Evolutionary conservation across 2,329 filamentous ascomycete genomes (phyloP).

Genomic region (Emmonsia crescens): DNA sequence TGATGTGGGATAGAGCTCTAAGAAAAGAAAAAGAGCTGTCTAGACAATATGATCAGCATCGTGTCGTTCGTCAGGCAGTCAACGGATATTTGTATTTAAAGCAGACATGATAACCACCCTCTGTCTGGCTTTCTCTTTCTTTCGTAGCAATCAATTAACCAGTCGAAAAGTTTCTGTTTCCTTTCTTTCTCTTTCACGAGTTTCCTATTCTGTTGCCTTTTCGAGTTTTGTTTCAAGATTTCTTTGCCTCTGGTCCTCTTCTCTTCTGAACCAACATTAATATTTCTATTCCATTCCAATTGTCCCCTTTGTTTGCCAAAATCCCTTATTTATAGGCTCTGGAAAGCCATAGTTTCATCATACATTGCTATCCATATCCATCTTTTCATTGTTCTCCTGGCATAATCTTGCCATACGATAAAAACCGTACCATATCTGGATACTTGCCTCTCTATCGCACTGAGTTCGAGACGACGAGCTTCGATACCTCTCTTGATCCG

Average conservation of each 20-base stretch:
- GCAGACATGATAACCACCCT: not conserved
- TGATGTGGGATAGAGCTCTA: not conserved
- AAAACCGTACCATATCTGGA: not conserved
- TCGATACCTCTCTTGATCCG: not conserved
- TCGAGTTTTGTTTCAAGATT: not conserved
- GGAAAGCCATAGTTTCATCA: not conserved
- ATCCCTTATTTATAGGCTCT: not conserved
- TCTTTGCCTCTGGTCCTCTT: not conserved
- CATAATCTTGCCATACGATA: not conserved
- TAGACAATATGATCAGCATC: not conserved
- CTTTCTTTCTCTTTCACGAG: constrained; percentile 8
- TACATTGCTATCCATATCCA: not conserved
- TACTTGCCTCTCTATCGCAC: not conserved
- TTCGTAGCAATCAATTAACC: constrained; percentile 8
- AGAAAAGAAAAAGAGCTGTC: not conserved
- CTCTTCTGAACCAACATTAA: not conserved
- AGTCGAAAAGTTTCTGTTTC: constrained; percentile 4
- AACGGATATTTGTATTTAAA: not conserved
- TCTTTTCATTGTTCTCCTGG: not conserved
- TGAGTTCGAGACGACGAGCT: not conserved
- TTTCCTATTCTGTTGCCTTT: constrained; percentile 7
- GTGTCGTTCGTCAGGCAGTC: not conserved
- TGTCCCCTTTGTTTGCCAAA: not conserved
- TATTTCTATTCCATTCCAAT: not conserved
- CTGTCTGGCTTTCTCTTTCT: constrained; percentile 2